Base-by-base conservation (phyloP, 345 rosid genomes). In the Ceriops tagal region DNA sequence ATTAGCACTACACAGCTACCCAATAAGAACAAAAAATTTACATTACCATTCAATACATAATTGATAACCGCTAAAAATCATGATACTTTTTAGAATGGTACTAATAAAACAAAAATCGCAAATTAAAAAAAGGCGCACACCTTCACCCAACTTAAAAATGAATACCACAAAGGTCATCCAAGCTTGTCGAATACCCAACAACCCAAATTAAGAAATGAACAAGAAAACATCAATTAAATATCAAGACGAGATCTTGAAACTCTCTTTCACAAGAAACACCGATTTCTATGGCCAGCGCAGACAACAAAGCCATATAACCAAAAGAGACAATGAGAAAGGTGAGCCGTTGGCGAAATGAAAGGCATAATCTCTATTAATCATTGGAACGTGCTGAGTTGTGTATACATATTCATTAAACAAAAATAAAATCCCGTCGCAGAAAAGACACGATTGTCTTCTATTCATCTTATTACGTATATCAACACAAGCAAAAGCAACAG, bases 311-410 rank as follows among this genome's bases (percentile, higher is more conserved):
- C 11, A 9, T 62, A 19, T 18, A 47, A 71, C 35, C 74, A 68
- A 70, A 18, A 58, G 56, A 70, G 21, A 37, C 61, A 31, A 58
- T 65, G 24, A 26, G 30, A 66, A 65, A 70, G 60, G 52, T 65
- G 8, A 64, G 52, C 58, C 53, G 72, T 67, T 75, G 73, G 62
- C 1, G 61, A 20, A 71, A 75, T 65, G 55, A 70, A 3, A 63
- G 62, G 85, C 74, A 78, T 82, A 78, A 78, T 76, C 80, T 65
- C 3, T 47, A 62, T 75, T 43, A 46, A 31, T 34, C 43, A 46
- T 66, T 67, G 61, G 74, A 73, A 71, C 65, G 75, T 66, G 63
- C 65, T 65, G 49, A 61, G 34, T 3, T n/a, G 58, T 34, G n/a
- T 15, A 15, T 43, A 13, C 8, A 13, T 43, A 13, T 43, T 10